phyloP scores from a whole-genome alignment of 306 rosid genomes.

The Crotalaria pallida region DNA sequence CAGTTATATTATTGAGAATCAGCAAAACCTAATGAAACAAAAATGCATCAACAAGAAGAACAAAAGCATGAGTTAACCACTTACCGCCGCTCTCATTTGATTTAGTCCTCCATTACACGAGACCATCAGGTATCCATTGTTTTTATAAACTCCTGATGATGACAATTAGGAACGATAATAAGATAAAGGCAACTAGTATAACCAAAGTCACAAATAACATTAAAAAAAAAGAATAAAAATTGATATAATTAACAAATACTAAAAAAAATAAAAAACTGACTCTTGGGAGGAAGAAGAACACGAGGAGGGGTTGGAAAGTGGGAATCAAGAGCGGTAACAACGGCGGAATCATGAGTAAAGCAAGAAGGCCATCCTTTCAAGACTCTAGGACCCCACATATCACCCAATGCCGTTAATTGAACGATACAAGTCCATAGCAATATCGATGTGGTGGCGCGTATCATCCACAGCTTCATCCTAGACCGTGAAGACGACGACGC shows the following conservation, averaged over 20 bases:
- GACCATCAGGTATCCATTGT: slow-evolving; percentile 91
- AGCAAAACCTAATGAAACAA: not conserved
- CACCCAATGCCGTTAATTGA: slow-evolving; percentile 85
- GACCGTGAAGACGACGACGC: slow-evolving; percentile 41
- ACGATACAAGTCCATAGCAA: slow-evolving; percentile 90
- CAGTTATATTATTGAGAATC: not conserved
- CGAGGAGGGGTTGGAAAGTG: slow-evolving; percentile 39
- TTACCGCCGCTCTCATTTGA: slow-evolving; percentile 98
- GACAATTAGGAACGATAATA: not conserved
- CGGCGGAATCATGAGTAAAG: slow-evolving; percentile 55
- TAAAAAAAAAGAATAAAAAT: not conserved
- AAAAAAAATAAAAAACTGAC: slow-evolving; percentile 42
- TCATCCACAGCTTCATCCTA: slow-evolving; percentile 87
- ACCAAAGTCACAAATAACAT: too few species aligned
- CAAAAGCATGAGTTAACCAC: slow-evolving; percentile 15
- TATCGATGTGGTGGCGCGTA: slow-evolving; percentile 83
- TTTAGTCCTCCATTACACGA: slow-evolving; percentile 97
- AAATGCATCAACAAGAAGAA: not conserved
- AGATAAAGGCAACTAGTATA: too few species aligned
- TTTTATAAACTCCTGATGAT: slow-evolving; percentile 69
- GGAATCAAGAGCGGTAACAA: slow-evolving; percentile 23
- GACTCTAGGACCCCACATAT: slow-evolving; percentile 94
- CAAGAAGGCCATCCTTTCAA: slow-evolving; percentile 99
- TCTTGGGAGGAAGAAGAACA: slow-evolving; percentile 82
- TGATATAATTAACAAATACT: not conserved